These are phyloP conservation scores for Xylaria palmicola DNA, from an alignment of 495 filamentous ascomycete species.

Conservation along the genomic window DNA sequence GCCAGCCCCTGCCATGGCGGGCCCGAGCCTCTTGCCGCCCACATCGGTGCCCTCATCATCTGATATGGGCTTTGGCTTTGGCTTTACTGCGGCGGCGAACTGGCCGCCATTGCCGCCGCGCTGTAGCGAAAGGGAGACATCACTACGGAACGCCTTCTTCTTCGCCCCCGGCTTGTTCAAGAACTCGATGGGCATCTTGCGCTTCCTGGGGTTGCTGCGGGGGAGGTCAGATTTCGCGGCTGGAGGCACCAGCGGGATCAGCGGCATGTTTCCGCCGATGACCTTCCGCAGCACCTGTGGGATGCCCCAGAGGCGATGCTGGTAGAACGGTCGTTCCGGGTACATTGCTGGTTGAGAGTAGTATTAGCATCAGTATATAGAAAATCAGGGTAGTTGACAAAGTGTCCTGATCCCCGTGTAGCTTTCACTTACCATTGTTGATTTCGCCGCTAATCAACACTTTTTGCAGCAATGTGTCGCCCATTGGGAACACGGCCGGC, in stretches of 20 bases:
- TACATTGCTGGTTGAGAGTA: constrained; percentile 2
- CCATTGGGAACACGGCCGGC: constrained; percentile 32
- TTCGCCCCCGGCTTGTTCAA: neutral
- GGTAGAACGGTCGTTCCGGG: constrained; percentile 3
- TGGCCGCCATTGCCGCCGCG: constrained; percentile 12
- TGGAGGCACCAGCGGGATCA: constrained; percentile 23
- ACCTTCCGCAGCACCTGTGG: neutral
- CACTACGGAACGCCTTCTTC: constrained; percentile 16
- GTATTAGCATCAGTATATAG: neutral
- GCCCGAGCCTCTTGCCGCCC: too few species aligned
- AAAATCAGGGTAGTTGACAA: neutral
- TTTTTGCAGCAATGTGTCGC: constrained; percentile 27
- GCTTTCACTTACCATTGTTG: constrained; percentile 19
- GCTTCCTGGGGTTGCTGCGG: constrained; percentile 29
- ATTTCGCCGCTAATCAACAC: constrained; percentile 21
- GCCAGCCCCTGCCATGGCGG: too few species aligned
- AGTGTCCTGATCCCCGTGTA: neutral
- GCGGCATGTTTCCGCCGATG: neutral
- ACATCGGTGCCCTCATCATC: neutral
- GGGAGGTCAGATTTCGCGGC: constrained; percentile 14
- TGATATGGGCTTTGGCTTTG: neutral
- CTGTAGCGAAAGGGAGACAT: neutral
- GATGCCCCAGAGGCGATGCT: neutral
- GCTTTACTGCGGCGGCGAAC: constrained; percentile 4
- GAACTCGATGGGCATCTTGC: constrained; percentile 27